Evolutionary conservation across 345 rosid species (phyloP), one percentile per base, ranked within the genome.

Genomic region (Boechera stricta): DNA sequence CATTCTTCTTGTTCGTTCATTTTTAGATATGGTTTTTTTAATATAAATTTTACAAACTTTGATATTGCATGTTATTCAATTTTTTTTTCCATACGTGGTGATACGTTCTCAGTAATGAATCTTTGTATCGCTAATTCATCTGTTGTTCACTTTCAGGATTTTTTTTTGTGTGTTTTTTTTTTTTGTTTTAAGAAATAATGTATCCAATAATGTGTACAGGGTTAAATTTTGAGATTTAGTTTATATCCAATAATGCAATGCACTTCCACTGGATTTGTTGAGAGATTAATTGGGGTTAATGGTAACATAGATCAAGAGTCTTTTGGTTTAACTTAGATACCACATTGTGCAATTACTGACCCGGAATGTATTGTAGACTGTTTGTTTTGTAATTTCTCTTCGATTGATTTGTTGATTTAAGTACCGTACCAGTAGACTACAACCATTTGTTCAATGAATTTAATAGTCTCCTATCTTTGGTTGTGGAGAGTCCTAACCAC

Each of bases 1-100:
- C 64, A 76, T 3, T 61, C 47, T 61, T 52, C 21, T 53, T 69
- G 69, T 68, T 75, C 35, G 44, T 75, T 73, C 13, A 21, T 64
- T 29, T 52, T 24, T 11, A 35, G 29, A 59, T 31, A 67, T 26
- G 67, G 41, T 10, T 59, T 68, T 67, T 66, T 39, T 72, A 53
- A 33, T 75, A 6, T 36, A 38, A 0, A 36, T 45, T 54, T 29
- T 35, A 9, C 41, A 10, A 73, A 36, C 6, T 52, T 31, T 42
- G 13, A 12, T 47, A 57, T 58, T 75, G 73, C 73, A 68, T 75
- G 74, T 10, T 42, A 33, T 49, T 58, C 59, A 18, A 64, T 16
- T 16, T 16, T 16, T 16, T 16, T 26, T 45, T 47, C 48, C 42
- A 39, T 62, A 58, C 61, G 73, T 75, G 61, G 0, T 59, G 53